phyloP scores from a whole-genome alignment of 2,329 filamentous ascomycete species.

The Cytospora mali region DNA sequence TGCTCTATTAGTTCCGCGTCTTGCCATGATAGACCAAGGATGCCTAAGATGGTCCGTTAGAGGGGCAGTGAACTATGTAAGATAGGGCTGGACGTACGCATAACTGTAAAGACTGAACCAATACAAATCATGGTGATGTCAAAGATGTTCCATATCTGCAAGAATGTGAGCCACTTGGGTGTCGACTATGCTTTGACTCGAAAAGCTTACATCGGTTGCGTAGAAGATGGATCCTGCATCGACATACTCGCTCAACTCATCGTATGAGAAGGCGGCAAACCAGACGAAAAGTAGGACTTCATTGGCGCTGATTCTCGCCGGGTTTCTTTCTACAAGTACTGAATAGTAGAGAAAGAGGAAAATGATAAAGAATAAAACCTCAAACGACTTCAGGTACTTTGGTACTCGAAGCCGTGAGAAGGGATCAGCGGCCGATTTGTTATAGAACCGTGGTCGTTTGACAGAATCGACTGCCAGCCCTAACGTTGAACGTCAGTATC shows the following conservation, averaged over 20 bases:
- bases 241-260: constrained; percentile 80
- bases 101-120: constrained; percentile 69
- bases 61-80: constrained; percentile 23
- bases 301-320: constrained; percentile 63
- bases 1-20: constrained; percentile 69
- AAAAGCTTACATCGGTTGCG: constrained; percentile 64
- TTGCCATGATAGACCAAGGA: constrained; percentile 65
- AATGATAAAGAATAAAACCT: constrained; percentile 76
- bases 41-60: constrained; percentile 49
- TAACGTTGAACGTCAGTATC: neutral
- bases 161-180: constrained; percentile 69
- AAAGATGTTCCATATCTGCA: constrained; percentile 71
- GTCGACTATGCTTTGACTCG: constrained; percentile 65
- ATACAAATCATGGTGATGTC: constrained; percentile 77
- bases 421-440: constrained; percentile 65
- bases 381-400: constrained; percentile 81
- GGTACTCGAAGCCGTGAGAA: constrained; percentile 78
- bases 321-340: constrained; percentile 76
- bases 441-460: constrained; percentile 79
- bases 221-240: constrained; percentile 90
- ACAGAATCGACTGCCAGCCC: constrained; percentile 70
- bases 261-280: constrained; percentile 85
- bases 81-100: constrained; percentile 59
- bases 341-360: constrained; percentile 83
- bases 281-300: constrained; percentile 81